A percentile compares a stretch with the other conserved stretches of the same genome.
Evolutionary conservation across 2,329 filamentous ascomycete species (phyloP).

Genomic region (Paecilomyces variotii): DNA sequence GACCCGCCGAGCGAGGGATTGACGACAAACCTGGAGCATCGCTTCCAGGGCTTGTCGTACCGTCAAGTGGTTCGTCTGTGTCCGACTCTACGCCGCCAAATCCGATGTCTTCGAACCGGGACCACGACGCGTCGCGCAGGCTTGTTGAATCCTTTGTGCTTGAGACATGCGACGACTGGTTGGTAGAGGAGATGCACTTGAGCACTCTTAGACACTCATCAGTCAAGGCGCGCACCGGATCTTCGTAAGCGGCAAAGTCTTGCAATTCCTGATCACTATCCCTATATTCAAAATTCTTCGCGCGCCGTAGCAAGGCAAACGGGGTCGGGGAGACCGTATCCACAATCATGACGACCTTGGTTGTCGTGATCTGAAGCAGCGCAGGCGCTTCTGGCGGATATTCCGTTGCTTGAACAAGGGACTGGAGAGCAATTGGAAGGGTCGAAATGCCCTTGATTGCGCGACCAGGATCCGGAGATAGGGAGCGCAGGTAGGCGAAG

Average conservation of each 20-base stretch:
- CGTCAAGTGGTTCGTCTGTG: slow-evolving; percentile 40
- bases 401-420: slow-evolving; percentile 82
- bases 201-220: slow-evolving; percentile 91
- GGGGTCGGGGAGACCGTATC: slow-evolving; percentile 91
- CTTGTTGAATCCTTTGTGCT: slow-evolving; percentile 64
- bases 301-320: slow-evolving; percentile 79
- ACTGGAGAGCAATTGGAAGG: slow-evolving; percentile 83
- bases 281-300: slow-evolving; percentile 91
- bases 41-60: neutral
- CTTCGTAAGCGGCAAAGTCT: slow-evolving; percentile 79
- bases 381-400: slow-evolving; percentile 78
- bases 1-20: slow-evolving; percentile 58
- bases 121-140: slow-evolving; percentile 84
- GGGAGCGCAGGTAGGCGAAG: slow-evolving; percentile 89
- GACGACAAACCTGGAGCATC: slow-evolving; percentile 51
- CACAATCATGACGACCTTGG: slow-evolving; percentile 94
- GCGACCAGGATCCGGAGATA: slow-evolving; percentile 67
- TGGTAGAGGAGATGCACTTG: slow-evolving; percentile 76
- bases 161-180: slow-evolving; percentile 74
- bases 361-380: slow-evolving; percentile 70
- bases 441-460: slow-evolving; percentile 71
- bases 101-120: slow-evolving; percentile 88
- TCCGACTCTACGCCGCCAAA: slow-evolving; percentile 69
- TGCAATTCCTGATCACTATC: slow-evolving; percentile 79
- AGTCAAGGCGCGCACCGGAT: slow-evolving; percentile 78